These are phyloP conservation scores for Podaxis sp. DNA, from an alignment of 768 basidiomycete species.

Conservation along the genomic window DNA sequence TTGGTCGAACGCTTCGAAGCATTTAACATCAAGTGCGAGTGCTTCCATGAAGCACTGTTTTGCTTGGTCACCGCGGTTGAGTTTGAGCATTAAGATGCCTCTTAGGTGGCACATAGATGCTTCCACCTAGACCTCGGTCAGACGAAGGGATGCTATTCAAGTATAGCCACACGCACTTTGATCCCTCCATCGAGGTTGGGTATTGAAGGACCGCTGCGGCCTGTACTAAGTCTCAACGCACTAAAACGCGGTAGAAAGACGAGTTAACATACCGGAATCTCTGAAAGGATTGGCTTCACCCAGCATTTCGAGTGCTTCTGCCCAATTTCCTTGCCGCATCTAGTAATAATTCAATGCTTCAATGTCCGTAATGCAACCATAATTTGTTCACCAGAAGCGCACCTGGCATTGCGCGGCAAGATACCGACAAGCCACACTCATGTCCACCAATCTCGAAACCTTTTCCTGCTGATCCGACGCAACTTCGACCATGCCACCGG, in stretches of 20 bases:
- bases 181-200: conserved; percentile 90
- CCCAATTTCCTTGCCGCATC: conserved; percentile 89
- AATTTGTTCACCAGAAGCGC: conserved; percentile 14
- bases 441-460: conserved; percentile 80
- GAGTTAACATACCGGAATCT: conserved; percentile 45
- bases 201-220: conserved; percentile 62
- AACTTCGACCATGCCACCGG: conserved; percentile 66
- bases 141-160: not conserved
- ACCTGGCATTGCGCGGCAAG: conserved; percentile 95
- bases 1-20: conserved; percentile 92
- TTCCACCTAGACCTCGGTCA: conserved; percentile 60
- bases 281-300: conserved; percentile 91
- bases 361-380: conserved; percentile 6
- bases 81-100: conserved; percentile 89
- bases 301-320: conserved; percentile 87
- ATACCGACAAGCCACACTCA: conserved; percentile 94
- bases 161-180: conserved; percentile 51
- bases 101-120: conserved; percentile 96
- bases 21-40: conserved; percentile 90
- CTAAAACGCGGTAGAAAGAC: not conserved
- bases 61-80: conserved; percentile 86
- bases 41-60: conserved; percentile 97
- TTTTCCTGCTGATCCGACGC: conserved; percentile 59
- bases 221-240: conserved; percentile 25
- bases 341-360: conserved; percentile 18